phyloP scores from a whole-genome alignment of 768 basidiomycete species.

The Kwoniella sp. region DNA sequence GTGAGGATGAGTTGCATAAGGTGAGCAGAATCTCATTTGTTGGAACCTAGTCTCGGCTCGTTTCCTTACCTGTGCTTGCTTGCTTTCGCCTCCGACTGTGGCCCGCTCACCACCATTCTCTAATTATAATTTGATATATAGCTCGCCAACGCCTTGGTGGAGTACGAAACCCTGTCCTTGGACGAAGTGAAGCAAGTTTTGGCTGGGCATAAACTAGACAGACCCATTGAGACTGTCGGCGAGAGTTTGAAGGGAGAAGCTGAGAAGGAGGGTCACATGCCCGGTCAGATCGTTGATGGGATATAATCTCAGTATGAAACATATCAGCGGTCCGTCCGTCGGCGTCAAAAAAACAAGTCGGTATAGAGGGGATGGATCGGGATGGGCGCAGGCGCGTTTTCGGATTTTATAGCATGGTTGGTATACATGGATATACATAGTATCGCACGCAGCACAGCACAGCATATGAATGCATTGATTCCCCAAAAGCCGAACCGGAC shows the following conservation, averaged over 20 bases:
- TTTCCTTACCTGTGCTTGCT: too few species aligned
- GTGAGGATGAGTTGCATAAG: conserved; percentile 73
- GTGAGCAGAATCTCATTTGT: conserved; percentile 20
- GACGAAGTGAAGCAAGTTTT: conserved; percentile 86
- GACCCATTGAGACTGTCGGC: conserved; percentile 28
- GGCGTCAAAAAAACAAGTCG: background rate
- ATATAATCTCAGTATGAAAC: conserved; percentile 24
- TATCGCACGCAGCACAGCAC: conserved; percentile 2
- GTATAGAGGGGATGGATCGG: too few species aligned
- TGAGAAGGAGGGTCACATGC: conserved; percentile 25
- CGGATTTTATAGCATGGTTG: conserved; percentile 4
- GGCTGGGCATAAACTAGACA: conserved; percentile 66
- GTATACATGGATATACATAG: background rate
- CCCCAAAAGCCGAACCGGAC: too few species aligned
- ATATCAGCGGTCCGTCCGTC: background rate
- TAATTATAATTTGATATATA: conserved; percentile 56
- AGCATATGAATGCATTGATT: background rate
- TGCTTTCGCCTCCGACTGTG: too few species aligned
- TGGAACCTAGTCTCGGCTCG: background rate
- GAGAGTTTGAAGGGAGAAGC: conserved; percentile 34
- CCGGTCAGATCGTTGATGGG: conserved; percentile 41
- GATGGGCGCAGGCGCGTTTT: too few species aligned
- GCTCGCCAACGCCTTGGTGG: conserved; percentile 88
- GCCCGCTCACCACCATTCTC: too few species aligned
- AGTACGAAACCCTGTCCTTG: conserved; percentile 87